Evolutionary conservation across 163 green algal genomes (phyloP).

Genomic region (Chlorella variabilis): DNA sequence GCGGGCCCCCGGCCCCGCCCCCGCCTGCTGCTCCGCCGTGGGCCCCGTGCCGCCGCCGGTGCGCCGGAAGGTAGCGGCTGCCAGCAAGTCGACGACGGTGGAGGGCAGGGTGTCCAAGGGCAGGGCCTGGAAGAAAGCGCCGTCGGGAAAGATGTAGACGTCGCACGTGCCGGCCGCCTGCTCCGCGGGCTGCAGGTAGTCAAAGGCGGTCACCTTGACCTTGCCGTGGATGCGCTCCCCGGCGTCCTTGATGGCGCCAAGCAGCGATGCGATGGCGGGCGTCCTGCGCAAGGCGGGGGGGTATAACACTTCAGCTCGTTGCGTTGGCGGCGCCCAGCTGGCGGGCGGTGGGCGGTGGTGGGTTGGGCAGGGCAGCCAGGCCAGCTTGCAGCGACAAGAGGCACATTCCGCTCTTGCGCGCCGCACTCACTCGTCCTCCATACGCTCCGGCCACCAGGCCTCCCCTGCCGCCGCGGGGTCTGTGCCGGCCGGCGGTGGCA

Average conservation of each 20-base stretch:
- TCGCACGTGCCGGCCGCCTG: constrained; percentile 1
- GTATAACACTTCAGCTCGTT: neutral
- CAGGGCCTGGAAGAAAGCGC: neutral
- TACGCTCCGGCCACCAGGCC: constrained; percentile 2
- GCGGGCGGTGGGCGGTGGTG: neutral
- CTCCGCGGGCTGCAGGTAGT: neutral
- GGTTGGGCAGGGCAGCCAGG: neutral
- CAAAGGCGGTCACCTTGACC: constrained; percentile 27
- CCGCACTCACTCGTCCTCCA: constrained; percentile 23
- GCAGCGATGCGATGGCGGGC: neutral
- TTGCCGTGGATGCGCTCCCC: neutral
- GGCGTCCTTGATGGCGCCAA: constrained; percentile 20
- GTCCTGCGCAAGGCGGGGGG: neutral
- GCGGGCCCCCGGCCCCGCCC: neutral
- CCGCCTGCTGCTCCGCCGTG: neutral
- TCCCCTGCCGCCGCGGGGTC: neutral
- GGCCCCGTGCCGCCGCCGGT: neutral
- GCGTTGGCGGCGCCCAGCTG: no score
- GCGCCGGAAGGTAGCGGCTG: neutral
- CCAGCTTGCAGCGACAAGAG: neutral
- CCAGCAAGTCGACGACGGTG: neutral
- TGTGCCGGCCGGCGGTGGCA: neutral
- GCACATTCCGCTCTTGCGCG: neutral
- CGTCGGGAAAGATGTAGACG: constrained; percentile 9
- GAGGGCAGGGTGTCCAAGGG: neutral